Conservation (phyloP, 495 filamentous ascomycete species). For the Penicillium simplicissimum region DNA sequence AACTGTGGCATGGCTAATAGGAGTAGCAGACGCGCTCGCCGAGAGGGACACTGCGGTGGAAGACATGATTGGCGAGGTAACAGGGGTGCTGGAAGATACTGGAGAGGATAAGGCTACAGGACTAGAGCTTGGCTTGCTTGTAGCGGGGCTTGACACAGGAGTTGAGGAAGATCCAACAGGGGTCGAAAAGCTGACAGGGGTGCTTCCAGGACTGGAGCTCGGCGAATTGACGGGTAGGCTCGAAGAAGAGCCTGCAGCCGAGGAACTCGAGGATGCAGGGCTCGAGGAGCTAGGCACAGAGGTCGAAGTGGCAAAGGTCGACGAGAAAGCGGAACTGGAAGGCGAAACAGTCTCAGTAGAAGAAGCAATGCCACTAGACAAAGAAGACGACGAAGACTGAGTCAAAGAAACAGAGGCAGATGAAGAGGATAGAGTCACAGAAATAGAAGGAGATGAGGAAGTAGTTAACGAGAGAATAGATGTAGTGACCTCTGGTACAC, state of each 20-base stretch:
- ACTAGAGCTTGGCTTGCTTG: not conserved
- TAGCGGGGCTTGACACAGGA: not conserved
- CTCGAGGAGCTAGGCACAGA: slow-evolving; percentile 8
- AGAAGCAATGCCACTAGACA: slow-evolving; percentile 17
- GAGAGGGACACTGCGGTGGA: slow-evolving; percentile 23
- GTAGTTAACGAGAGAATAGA: slow-evolving; percentile 10
- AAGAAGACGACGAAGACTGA: slow-evolving; percentile 17
- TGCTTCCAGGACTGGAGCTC: not conserved
- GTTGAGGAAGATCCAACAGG: not conserved
- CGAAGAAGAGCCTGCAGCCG: slow-evolving; percentile 1
- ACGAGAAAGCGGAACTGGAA: slow-evolving; percentile 10
- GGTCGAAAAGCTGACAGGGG: not conserved
- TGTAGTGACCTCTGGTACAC: not conserved
- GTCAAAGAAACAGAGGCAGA: slow-evolving; percentile 2
- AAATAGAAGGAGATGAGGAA: slow-evolving; percentile 1
- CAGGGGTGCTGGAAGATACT: slow-evolving; percentile 18
- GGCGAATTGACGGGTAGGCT: not conserved
- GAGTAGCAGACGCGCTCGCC: slow-evolving; percentile 23
- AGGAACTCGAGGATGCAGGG: not conserved
- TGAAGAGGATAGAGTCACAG: slow-evolving; percentile 14
- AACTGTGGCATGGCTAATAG: slow-evolving; percentile 29
- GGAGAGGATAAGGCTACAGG: slow-evolving; percentile 14
- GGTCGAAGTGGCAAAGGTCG: slow-evolving; percentile 20
- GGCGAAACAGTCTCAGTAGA: slow-evolving; percentile 18
- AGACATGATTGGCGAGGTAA: slow-evolving; percentile 29